Conservation (phyloP, 2,329 filamentous ascomycete species). For the Colletotrichum lindemuthianum region DNA sequence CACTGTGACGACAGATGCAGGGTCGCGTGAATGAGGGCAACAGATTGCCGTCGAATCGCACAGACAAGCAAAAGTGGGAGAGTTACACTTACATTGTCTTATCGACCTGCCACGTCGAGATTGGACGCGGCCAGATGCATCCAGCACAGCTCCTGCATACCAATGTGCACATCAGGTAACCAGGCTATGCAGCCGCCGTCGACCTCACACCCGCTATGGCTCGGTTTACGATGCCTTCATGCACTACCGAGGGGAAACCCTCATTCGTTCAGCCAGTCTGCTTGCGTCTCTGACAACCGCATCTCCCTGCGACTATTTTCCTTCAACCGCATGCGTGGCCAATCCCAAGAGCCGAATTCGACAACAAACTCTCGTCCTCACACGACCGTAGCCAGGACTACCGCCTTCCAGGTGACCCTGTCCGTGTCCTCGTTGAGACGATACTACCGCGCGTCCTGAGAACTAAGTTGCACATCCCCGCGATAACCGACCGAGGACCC, state of each 20-base stretch:
- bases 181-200: not conserved
- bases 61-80: conserved; percentile 7
- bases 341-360: conserved; percentile 23
- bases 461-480: not conserved
- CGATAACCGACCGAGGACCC: not conserved
- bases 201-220: not conserved
- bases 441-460: conserved; percentile 3
- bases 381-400: not conserved
- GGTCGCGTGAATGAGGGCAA: conserved; percentile 11
- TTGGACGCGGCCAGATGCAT: not conserved
- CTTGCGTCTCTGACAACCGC: not conserved
- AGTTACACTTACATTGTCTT: not conserved
- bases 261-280: conserved; percentile 20
- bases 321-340: conserved; percentile 9
- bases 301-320: conserved; percentile 5
- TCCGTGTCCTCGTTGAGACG: too few relatives aligned
- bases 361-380: conserved; percentile 26
- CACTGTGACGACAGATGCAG: conserved; percentile 17
- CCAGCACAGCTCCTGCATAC: conserved; percentile 14
- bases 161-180: conserved; percentile 4
- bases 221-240: conserved; percentile 29
- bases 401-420: not conserved
- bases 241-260: conserved; percentile 18
- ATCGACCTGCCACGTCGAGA: not conserved
- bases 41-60: conserved; percentile 8